Base-by-base conservation (phyloP, 2,329 filamentous ascomycete genomes). In the Ophiobolus disseminans region DNA sequence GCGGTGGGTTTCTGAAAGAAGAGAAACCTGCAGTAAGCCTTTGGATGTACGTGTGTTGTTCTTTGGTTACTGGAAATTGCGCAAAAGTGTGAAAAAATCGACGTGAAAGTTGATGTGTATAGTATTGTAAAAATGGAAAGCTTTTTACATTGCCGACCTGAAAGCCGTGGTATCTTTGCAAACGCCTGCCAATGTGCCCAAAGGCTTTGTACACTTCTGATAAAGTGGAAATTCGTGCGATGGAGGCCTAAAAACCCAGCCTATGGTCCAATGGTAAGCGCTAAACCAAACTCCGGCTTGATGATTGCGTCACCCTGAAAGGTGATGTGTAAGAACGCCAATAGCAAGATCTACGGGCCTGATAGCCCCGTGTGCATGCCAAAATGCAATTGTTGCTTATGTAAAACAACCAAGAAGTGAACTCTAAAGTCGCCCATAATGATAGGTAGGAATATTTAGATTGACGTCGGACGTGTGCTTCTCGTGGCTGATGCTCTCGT, bases 371-470 rank as follows among this genome's bases (percentile, higher is more conserved):
- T 47, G 40, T 41, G 42, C 50, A 49, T 66, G 67, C 64, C 64
- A 67, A 60, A 63, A 69, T 70, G 65, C 65, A 67, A 65, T 57
- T 45, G 34, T 49, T 61, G 58, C 59, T 68, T 60, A 58, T 67
- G 64, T 58, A 62, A 58, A 50, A 57, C 58, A n/a, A n/a, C n/a
- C n/a, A n/a, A n/a, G n/a, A 62, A 62, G 50, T 54, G 52, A 53
- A 44, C 35, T 46, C 48, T 40, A 53, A 42, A 30, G 38, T 50
- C 22, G 23, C 25, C 30, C 32, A 28, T 34, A 40, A 23, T 26
- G 17, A 38, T 11, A 32, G 16, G 17, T 21, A 22, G 34, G n/a
- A n/a, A n/a, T n/a, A n/a, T n/a, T n/a, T n/a, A n/a, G n/a, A n/a
- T n/a, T n/a, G n/a, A n/a, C n/a, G n/a, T n/a, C n/a, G n/a, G n/a